Conservation (phyloP, 2,329 filamentous ascomycete species). For the Apiospora marii region DNA sequence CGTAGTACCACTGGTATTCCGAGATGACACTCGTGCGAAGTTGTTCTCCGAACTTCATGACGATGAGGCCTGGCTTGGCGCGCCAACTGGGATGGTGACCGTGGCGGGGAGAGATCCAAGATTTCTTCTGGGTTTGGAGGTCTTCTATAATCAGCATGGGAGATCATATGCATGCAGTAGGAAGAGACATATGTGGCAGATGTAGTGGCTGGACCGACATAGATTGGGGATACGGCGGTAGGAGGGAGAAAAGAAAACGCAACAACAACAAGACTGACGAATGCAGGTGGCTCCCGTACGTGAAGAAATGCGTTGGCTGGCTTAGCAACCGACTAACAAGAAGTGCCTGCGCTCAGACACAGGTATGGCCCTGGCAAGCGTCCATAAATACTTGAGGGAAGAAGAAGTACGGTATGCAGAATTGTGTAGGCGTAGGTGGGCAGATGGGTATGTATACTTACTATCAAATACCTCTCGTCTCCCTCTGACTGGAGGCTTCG, state of each 20-base stretch:
- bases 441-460: background rate
- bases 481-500: background rate
- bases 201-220: background rate
- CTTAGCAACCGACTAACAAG: constrained; percentile 11
- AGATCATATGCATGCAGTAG: background rate
- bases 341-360: constrained; percentile 5
- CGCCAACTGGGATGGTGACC: constrained; percentile 31
- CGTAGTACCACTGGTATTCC: constrained; percentile 98
- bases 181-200: background rate
- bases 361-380: background rate
- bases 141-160: constrained; percentile 60
- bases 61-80: constrained; percentile 59
- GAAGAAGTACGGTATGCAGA: background rate
- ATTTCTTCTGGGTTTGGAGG: constrained; percentile 32
- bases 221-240: background rate
- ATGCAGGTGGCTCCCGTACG: background rate
- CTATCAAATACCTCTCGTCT: background rate
- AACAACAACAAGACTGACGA: background rate
- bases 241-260: background rate
- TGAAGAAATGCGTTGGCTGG: background rate
- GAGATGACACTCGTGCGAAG: constrained; percentile 94
- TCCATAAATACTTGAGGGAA: too few relatives aligned
- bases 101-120: constrained; percentile 33
- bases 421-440: background rate
- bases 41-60: constrained; percentile 94